phyloP scores from a whole-genome alignment of 768 basidiomycete genomes.

The Trametes coccinea region DNA sequence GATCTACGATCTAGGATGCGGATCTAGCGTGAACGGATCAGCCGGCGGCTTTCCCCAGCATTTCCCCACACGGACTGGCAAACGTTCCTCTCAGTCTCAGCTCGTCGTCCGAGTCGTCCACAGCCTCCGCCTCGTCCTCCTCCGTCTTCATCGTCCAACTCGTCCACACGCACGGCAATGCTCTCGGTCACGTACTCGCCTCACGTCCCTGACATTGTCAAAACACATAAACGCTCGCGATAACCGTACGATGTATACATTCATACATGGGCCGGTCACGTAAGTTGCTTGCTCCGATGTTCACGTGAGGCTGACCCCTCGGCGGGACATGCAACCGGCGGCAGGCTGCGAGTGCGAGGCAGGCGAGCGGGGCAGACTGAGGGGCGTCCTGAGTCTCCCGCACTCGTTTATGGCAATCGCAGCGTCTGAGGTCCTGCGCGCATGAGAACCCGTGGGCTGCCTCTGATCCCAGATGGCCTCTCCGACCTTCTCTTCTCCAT shows the following conservation, averaged over 20 bases:
- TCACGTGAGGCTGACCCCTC: conserved; percentile 13
- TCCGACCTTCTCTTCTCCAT: conserved; percentile 16
- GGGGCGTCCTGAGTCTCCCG: neutral
- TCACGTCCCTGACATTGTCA: too few species aligned
- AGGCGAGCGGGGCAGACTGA: neutral
- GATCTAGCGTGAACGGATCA: neutral
- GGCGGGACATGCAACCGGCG: conserved; percentile 3
- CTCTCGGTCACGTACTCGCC: too few species aligned
- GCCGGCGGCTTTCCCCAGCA: neutral
- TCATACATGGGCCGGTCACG: neutral
- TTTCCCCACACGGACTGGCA: neutral
- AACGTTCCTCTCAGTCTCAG: too few species aligned
- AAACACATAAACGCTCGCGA: too few species aligned
- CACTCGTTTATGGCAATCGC: neutral
- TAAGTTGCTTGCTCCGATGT: neutral
- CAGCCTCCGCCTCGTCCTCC: neutral
- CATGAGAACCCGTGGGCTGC: conserved; percentile 10
- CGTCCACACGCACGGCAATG: too few species aligned
- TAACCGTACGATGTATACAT: neutral
- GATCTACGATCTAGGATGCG: neutral
- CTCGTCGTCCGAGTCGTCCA: too few species aligned
- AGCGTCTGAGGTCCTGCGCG: neutral
- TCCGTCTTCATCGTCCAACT: neutral
- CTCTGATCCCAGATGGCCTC: neutral
- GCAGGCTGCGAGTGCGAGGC: neutral